Evolutionary conservation across 2,329 filamentous ascomycete genomes (phyloP).

Genomic region (Ophiostoma ulmi): DNA sequence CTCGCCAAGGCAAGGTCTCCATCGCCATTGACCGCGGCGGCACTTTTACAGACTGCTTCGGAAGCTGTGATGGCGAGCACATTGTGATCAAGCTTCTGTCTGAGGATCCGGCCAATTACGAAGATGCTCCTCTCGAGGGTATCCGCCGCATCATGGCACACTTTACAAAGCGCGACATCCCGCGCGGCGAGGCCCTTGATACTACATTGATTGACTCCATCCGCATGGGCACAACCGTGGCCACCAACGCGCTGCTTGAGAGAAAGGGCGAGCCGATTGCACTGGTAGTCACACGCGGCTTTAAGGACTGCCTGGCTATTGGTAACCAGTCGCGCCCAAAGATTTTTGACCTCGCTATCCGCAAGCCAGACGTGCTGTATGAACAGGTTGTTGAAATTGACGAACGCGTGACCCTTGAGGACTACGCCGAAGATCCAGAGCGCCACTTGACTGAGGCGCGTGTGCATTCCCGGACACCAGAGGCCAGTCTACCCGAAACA

Average conservation of each 20-base stretch:
- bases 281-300: slow-evolving; percentile 80
- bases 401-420: slow-evolving; percentile 84
- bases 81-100: slow-evolving; percentile 54
- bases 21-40: slow-evolving; percentile 78
- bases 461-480: slow-evolving; percentile 45
- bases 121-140: slow-evolving; percentile 84
- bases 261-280: slow-evolving; percentile 85
- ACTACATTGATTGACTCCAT: slow-evolving; percentile 83
- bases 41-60: slow-evolving; percentile 89
- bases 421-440: slow-evolving; percentile 82
- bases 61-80: slow-evolving; percentile 55
- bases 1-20: slow-evolving; percentile 25
- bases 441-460: slow-evolving; percentile 53
- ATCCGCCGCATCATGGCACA: slow-evolving; percentile 79
- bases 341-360: slow-evolving; percentile 86
- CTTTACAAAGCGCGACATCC: slow-evolving; percentile 70
- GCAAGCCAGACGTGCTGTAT: slow-evolving; percentile 82
- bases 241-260: slow-evolving; percentile 86
- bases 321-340: slow-evolving; percentile 85
- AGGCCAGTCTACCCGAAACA: slow-evolving; percentile 38
- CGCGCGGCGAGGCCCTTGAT: slow-evolving; percentile 72
- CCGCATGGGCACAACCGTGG: slow-evolving; percentile 92
- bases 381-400: slow-evolving; percentile 82
- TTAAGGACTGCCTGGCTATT: slow-evolving; percentile 81
- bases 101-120: slow-evolving; percentile 82